Evolutionary conservation across 2,329 filamentous ascomycete genomes (phyloP).

Genomic region (Hortaea sp.): DNA sequence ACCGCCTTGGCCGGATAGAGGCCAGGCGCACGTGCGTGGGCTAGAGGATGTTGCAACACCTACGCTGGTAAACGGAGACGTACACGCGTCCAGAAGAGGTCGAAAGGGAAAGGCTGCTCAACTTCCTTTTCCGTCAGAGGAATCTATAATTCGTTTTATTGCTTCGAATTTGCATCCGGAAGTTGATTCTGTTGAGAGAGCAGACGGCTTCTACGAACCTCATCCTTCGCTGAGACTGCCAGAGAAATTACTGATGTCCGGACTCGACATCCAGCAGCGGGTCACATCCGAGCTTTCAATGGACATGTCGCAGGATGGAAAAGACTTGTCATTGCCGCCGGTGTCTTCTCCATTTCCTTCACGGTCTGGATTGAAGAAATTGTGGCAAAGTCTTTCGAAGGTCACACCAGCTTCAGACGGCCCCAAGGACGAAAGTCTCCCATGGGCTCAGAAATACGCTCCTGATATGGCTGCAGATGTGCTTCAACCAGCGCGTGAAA

Average conservation of each 20-base stretch:
- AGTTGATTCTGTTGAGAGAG: conserved; percentile 9
- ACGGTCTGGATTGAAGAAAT: conserved; percentile 50
- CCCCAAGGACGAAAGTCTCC: conserved; percentile 59
- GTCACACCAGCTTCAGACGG: conserved; percentile 70
- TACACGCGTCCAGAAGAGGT: background rate
- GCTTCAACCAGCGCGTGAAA: conserved; percentile 64
- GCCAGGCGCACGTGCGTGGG: conserved; percentile 54
- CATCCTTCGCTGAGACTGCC: conserved; percentile 18
- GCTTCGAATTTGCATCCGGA: conserved; percentile 12
- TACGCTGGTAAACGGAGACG: too few species aligned
- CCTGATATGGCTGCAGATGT: conserved; percentile 60
- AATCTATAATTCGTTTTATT: conserved; percentile 16
- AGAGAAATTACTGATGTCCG: conserved; percentile 21
- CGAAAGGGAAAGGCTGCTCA: conserved; percentile 28
- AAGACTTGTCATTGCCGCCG: conserved; percentile 9
- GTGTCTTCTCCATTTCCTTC: conserved; percentile 7
- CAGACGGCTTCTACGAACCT: conserved; percentile 27
- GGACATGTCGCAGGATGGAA: conserved; percentile 1
- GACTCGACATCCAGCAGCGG: conserved; percentile 29
- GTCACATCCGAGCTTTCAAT: conserved; percentile 19
- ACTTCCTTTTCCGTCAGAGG: conserved; percentile 13
- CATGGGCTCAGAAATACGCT: conserved; percentile 81
- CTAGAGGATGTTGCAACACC: background rate
- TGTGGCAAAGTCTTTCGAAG: conserved; percentile 51
- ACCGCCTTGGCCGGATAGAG: conserved; percentile 62